Conservation (phyloP, 805 yeast species). For the Blastobotrys attinorum region DNA sequence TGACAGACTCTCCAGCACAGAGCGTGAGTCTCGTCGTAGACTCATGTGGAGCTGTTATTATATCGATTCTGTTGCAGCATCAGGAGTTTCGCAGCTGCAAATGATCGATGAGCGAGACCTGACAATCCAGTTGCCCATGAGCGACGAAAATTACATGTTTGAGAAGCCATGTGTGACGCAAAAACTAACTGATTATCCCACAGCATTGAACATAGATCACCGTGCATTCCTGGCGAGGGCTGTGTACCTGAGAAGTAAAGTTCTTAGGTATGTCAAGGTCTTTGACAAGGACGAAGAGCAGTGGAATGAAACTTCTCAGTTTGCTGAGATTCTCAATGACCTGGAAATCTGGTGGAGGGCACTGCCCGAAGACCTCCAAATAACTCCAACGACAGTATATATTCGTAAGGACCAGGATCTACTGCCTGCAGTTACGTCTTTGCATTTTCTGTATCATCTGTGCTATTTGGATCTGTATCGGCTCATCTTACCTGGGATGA, state of each 20-base stretch:
- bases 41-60: conserved; percentile 12
- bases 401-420: background rate
- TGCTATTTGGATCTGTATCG: conserved; percentile 5
- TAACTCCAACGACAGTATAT: background rate
- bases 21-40: conserved; percentile 10
- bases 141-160: background rate
- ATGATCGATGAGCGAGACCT: background rate
- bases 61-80: conserved; percentile 2
- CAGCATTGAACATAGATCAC: too few relatives aligned
- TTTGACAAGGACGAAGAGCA: conserved; percentile 1
- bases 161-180: background rate
- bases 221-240: background rate
- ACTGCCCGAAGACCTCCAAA: background rate
- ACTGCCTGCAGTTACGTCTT: background rate
- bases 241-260: background rate
- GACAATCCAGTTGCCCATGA: conserved; percentile 1
- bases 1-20: conserved; percentile 1
- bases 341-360: background rate
- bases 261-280: conserved; percentile 3
- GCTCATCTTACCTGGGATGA: conserved; percentile 4
- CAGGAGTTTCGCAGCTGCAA: conserved; percentile 4
- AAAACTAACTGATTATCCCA: too few relatives aligned
- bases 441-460: conserved; percentile 4
- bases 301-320: conserved; percentile 3
- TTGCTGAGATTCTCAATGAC: background rate